Evolutionary conservation across 495 filamentous ascomycete genomes (phyloP).

Genomic region (Trichoderma reesei): DNA sequence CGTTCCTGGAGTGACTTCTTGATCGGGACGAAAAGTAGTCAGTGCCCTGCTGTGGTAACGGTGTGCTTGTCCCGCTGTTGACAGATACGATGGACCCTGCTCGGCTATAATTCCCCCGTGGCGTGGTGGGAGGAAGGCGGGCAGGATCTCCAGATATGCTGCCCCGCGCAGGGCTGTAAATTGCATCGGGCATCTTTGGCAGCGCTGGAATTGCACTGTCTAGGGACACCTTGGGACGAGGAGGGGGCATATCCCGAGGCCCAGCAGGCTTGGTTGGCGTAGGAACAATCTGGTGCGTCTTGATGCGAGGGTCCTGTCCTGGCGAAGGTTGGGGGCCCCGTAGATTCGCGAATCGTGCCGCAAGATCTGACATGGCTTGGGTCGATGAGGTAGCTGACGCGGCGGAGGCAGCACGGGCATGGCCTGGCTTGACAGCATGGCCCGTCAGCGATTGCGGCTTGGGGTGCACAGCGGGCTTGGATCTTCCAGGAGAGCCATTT

Average conservation of each 20-base stretch:
- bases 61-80: constrained; percentile 14
- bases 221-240: constrained; percentile 48
- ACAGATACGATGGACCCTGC: constrained; percentile 34
- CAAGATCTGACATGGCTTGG: constrained; percentile 33
- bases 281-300: constrained; percentile 26
- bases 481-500: constrained; percentile 17
- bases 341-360: constrained; percentile 50
- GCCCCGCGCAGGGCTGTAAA: constrained; percentile 67
- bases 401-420: neutral
- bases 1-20: neutral
- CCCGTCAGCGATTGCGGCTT: constrained; percentile 56
- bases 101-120: constrained; percentile 38
- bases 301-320: constrained; percentile 29
- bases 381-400: constrained; percentile 2
- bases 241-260: constrained; percentile 30
- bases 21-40: constrained; percentile 23
- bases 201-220: constrained; percentile 42
- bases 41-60: constrained; percentile 13
- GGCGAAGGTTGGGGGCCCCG: constrained; percentile 24
- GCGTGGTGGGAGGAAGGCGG: constrained; percentile 37
- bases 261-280: constrained; percentile 1
- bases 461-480: constrained; percentile 47
- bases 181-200: constrained; percentile 71
- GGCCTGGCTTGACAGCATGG: constrained; percentile 29
- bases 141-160: constrained; percentile 45